A percentile compares a stretch with the other conserved stretches of the same genome.
Evolutionary conservation across 768 basidiomycete species (phyloP).

Genomic region (Mycena maculata): DNA sequence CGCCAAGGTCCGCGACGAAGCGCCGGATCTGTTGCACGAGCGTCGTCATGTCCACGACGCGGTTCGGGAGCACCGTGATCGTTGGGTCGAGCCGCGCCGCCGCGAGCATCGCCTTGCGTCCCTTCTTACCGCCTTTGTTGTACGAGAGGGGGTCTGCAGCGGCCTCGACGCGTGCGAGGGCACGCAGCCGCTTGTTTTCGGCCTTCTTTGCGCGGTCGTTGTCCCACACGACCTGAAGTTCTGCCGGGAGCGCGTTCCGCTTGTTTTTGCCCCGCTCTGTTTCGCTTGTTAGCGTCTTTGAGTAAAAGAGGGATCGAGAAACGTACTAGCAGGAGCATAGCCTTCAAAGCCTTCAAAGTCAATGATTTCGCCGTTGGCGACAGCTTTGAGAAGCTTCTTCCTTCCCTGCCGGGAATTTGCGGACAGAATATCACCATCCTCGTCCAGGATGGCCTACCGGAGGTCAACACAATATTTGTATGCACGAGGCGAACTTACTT

Average conservation of each 20-base stretch:
- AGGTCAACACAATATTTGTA: background rate
- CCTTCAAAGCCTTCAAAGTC: slow-evolving; percentile 44
- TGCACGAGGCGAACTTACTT: slow-evolving; percentile 53
- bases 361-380: slow-evolving; percentile 67
- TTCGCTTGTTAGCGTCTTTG: slow-evolving; percentile 7
- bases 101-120: slow-evolving; percentile 72
- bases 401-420: slow-evolving; percentile 59
- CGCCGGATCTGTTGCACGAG: slow-evolving; percentile 76
- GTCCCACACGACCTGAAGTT: slow-evolving; percentile 79
- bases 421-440: slow-evolving; percentile 61
- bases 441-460: slow-evolving; percentile 71
- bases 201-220: slow-evolving; percentile 89
- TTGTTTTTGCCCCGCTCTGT: slow-evolving; percentile 64
- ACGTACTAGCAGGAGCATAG: slow-evolving; percentile 62
- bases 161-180: slow-evolving; percentile 61
- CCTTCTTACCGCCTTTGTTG: slow-evolving; percentile 78
- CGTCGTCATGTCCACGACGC: slow-evolving; percentile 72
- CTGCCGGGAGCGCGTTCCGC: slow-evolving; percentile 61
- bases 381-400: slow-evolving; percentile 69
- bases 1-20: slow-evolving; percentile 71
- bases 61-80: slow-evolving; percentile 57
- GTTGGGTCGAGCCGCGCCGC: slow-evolving; percentile 63
- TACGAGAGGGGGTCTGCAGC: slow-evolving; percentile 71
- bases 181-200: slow-evolving; percentile 73
- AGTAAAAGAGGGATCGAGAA: background rate